phyloP scores from a whole-genome alignment of 2,329 filamentous ascomycete species.

The Fusarium acutatum region DNA sequence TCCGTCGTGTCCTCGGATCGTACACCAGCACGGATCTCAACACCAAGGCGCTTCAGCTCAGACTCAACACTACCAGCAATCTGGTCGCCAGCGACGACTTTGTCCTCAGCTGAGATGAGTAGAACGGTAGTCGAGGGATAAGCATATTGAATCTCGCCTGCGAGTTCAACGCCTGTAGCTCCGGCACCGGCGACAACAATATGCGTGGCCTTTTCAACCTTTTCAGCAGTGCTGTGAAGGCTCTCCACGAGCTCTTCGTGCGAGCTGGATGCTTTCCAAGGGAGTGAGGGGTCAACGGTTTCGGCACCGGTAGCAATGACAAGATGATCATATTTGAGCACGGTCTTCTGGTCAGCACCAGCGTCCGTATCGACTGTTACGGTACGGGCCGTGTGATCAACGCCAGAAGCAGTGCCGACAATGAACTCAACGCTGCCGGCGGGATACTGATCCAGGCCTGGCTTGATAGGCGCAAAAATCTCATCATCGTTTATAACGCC shows the following conservation, averaged over 20 bases:
- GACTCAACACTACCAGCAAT: slow-evolving; percentile 52
- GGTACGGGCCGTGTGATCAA: slow-evolving; percentile 52
- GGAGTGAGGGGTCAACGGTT: slow-evolving; percentile 50
- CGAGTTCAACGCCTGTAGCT: slow-evolving; percentile 63
- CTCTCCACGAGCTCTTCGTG: slow-evolving; percentile 54
- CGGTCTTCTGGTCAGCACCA: slow-evolving; percentile 10
- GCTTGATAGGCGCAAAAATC: slow-evolving; percentile 58
- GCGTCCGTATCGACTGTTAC: slow-evolving; percentile 49
- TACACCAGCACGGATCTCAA: slow-evolving; percentile 55
- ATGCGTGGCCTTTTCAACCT: slow-evolving; percentile 56
- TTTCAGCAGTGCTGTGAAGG: slow-evolving; percentile 52
- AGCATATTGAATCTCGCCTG: slow-evolving; percentile 62
- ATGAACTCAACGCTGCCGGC: slow-evolving; percentile 60
- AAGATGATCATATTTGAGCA: slow-evolving; percentile 61
- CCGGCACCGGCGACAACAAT: slow-evolving; percentile 67
- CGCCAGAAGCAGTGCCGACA: slow-evolving; percentile 56
- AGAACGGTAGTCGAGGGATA: slow-evolving; percentile 60
- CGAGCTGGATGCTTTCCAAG: slow-evolving; percentile 62
- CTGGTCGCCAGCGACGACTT: slow-evolving; percentile 56
- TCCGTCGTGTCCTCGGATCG: slow-evolving; percentile 50
- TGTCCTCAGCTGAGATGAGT: slow-evolving; percentile 53
- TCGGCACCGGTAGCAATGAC: slow-evolving; percentile 65
- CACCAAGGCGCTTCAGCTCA: slow-evolving; percentile 63
- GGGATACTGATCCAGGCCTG: slow-evolving; percentile 61
- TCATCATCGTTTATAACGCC: slow-evolving; percentile 58